Percentiles rank a stretch among this genome's conserved stretches.
phyloP scores from a whole-genome alignment of 73 alveolate genomes.

The Tetrahymena malaccensis region DNA sequence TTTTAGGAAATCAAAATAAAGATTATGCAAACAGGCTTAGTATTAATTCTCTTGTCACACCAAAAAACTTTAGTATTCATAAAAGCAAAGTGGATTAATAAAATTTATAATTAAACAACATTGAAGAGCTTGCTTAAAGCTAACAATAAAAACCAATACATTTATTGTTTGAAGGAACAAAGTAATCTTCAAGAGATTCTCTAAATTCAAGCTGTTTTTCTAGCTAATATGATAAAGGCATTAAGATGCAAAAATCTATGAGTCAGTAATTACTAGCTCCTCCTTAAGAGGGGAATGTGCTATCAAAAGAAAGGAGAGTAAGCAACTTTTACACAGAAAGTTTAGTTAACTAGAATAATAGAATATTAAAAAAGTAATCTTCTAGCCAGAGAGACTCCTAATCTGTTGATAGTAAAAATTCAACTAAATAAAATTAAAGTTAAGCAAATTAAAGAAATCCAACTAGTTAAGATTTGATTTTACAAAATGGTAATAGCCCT shows the following conservation, averaged over 20 bases:
- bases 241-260: background rate
- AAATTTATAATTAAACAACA: background rate
- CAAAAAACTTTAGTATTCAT: background rate
- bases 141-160: background rate
- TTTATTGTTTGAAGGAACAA: background rate
- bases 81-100: background rate
- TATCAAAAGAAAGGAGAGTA: background rate
- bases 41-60: background rate
- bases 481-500: background rate
- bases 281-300: background rate
- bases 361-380: background rate
- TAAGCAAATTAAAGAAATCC: background rate
- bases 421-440: background rate
- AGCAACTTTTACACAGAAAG: background rate
- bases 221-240: background rate
- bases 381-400: background rate
- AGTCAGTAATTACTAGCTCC: background rate
- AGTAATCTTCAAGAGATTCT: background rate
- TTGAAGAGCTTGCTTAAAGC: background rate
- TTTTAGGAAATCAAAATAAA: background rate
- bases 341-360: background rate
- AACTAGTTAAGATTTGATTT: too few species aligned
- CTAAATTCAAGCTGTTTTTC: background rate
- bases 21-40: background rate
- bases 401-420: background rate